Evolutionary conservation across 208 protist species (phyloP).

Genomic region (Naegleria gruberi): DNA sequence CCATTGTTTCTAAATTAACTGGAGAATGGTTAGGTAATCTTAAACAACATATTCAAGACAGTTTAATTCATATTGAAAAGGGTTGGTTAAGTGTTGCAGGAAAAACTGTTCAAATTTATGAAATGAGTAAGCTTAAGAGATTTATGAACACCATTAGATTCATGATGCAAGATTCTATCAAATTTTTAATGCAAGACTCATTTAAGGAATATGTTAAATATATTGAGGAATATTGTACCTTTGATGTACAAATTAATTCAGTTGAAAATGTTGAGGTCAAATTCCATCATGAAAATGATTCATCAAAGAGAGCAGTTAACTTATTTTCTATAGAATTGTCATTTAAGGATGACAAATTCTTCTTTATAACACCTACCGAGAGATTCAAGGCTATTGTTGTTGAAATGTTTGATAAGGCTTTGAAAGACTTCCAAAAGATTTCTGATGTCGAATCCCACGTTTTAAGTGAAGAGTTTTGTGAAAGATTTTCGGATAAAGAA

Average conservation of each 20-base stretch:
- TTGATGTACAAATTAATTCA: slow-evolving; percentile 60
- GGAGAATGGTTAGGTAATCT: slow-evolving; percentile 75
- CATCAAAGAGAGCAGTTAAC: not conserved
- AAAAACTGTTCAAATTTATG: slow-evolving; percentile 85
- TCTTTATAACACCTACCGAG: not conserved
- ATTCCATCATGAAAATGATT: not conserved
- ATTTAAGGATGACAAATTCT: not conserved
- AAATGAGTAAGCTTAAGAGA: slow-evolving; percentile 92
- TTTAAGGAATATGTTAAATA: slow-evolving; percentile 69
- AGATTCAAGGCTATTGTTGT: not conserved
- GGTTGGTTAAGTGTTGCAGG: slow-evolving; percentile 95
- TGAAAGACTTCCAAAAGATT: slow-evolving; percentile 11
- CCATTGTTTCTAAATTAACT: slow-evolving; percentile 66
- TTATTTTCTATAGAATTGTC: not conserved
- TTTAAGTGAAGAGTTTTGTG: not conserved
- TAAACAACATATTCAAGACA: slow-evolving; percentile 65
- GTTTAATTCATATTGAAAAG: slow-evolving; percentile 84
- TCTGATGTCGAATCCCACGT: not conserved
- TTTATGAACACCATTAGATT: slow-evolving; percentile 91
- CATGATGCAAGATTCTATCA: slow-evolving; percentile 92
- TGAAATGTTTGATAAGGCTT: not conserved
- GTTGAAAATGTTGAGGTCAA: not conserved
- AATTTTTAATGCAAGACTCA: slow-evolving; percentile 75
- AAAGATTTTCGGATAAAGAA: not conserved
- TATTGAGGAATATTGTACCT: slow-evolving; percentile 77